Evolutionary conservation across 177 flowering plant genomes (phyloP).

Genomic region (Vitis hybrid): DNA sequence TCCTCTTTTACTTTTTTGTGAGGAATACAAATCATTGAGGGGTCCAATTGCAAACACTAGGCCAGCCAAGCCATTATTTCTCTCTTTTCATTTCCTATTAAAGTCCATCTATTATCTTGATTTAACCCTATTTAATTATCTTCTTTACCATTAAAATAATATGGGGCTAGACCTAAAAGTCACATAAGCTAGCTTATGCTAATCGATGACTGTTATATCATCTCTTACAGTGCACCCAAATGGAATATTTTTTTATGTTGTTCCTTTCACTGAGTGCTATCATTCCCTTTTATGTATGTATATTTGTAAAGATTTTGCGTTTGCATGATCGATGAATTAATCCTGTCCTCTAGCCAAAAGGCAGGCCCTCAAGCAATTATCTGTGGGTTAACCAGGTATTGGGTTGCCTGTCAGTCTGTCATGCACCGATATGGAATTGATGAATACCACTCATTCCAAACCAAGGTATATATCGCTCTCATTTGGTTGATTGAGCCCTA

Average conservation of each 20-base stretch:
- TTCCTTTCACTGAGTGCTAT: conserved; percentile 1
- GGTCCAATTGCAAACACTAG: conserved; percentile 3
- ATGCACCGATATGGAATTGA: neutral
- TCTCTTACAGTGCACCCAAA: neutral
- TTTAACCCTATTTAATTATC: conserved; percentile 15
- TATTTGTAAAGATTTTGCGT: neutral
- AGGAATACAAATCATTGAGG: conserved; percentile 1
- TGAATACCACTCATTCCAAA: conserved; percentile 1
- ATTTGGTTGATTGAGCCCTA: conserved; percentile 10
- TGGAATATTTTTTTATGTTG: conserved; percentile 3
- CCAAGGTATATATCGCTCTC: conserved; percentile 6
- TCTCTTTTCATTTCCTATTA: conserved; percentile 1
- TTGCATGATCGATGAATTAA: neutral
- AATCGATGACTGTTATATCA: conserved; percentile 2
- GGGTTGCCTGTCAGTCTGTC: neutral
- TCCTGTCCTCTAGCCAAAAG: no score
- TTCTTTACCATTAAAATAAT: conserved; percentile 6
- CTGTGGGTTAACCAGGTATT: neutral
- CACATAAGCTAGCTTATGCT: conserved; percentile 6
- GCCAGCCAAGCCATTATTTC: conserved; percentile 11
- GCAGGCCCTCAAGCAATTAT: neutral
- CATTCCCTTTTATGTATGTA: neutral
- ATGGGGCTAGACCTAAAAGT: conserved; percentile 10
- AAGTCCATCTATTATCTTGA: conserved; percentile 5
- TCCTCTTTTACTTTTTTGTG: neutral